A percentile compares a stretch with the other conserved stretches of the same genome.
Conservation (phyloP, 148 eudicot genomes). For the Cornus controversa region DNA sequence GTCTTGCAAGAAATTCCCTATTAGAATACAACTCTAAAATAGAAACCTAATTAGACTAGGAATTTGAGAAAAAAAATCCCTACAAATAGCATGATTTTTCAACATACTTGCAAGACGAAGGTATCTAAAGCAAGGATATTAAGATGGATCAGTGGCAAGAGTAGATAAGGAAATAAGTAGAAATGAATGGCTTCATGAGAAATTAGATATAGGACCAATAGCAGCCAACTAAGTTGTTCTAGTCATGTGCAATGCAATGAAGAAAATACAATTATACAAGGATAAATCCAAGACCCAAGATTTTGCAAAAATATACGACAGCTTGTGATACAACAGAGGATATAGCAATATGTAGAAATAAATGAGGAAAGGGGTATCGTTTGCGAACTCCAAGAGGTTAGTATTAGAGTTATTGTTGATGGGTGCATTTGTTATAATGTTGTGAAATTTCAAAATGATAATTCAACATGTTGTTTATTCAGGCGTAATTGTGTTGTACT, state of each 20-base stretch:
- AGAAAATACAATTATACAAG: background rate
- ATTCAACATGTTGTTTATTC: no score
- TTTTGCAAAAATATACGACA: background rate
- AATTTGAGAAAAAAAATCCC: no score
- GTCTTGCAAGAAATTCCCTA: no score
- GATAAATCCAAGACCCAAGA: background rate
- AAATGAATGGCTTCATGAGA: background rate
- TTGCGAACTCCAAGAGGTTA: background rate
- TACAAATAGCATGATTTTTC: background rate
- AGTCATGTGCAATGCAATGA: background rate
- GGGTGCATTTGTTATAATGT: background rate
- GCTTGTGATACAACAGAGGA: background rate
- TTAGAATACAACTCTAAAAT: no score
- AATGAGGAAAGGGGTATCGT: background rate
- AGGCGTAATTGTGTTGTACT: no score
- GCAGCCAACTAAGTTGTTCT: background rate
- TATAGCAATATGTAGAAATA: no score
- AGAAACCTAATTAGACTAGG: no score
- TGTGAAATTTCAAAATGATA: no score
- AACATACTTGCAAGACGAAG: background rate
- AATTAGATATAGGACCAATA: background rate
- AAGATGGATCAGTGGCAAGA: background rate
- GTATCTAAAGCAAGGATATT: background rate
- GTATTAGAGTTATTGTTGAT: background rate
- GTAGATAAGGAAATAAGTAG: background rate